These are phyloP conservation scores for Colletotrichum sp. DNA, from an alignment of 2,329 filamentous ascomycete genomes.

Conservation along the genomic window DNA sequence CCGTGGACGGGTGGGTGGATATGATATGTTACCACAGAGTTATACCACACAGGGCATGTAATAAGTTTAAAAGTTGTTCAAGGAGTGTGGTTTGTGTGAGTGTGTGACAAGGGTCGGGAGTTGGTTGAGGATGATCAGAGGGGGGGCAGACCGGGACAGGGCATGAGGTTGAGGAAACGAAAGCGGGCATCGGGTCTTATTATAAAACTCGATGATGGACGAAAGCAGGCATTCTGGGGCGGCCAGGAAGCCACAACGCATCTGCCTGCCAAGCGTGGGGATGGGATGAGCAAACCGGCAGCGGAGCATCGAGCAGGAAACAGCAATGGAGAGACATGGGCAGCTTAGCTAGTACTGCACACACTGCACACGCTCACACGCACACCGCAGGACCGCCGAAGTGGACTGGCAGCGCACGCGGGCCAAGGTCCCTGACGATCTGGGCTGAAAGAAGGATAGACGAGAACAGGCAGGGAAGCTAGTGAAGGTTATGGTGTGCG, in stretches of 20 bases:
- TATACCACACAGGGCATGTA: slow-evolving; percentile 6
- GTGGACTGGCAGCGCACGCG: slow-evolving; percentile 10
- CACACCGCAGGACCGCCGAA: not conserved
- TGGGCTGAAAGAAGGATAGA: slow-evolving; percentile 14
- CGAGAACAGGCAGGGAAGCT: not conserved
- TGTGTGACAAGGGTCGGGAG: slow-evolving; percentile 3
- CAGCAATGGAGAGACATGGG: slow-evolving; percentile 4
- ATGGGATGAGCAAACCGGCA: slow-evolving; percentile 14
- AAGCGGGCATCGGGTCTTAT: slow-evolving; percentile 18
- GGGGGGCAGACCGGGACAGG: not conserved
- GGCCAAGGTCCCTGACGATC: slow-evolving; percentile 22
- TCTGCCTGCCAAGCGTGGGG: slow-evolving; percentile 18
- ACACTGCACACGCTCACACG: not conserved
- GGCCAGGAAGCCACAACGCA: not conserved
- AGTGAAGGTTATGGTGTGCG: not conserved
- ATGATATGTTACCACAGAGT: slow-evolving; percentile 6
- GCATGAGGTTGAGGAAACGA: not conserved
- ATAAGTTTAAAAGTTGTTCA: not conserved
- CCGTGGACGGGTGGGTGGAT: not conserved
- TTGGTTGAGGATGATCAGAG: not conserved
- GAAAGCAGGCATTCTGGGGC: slow-evolving; percentile 10
- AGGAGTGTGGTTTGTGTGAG: slow-evolving; percentile 5
- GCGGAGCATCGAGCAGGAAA: slow-evolving; percentile 4
- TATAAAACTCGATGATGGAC: slow-evolving; percentile 18
- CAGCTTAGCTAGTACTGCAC: not conserved